Percentiles rank a stretch among this genome's conserved stretches.
phyloP scores from a whole-genome alignment of 768 basidiomycete genomes.

The Albatrellus ellisii region DNA sequence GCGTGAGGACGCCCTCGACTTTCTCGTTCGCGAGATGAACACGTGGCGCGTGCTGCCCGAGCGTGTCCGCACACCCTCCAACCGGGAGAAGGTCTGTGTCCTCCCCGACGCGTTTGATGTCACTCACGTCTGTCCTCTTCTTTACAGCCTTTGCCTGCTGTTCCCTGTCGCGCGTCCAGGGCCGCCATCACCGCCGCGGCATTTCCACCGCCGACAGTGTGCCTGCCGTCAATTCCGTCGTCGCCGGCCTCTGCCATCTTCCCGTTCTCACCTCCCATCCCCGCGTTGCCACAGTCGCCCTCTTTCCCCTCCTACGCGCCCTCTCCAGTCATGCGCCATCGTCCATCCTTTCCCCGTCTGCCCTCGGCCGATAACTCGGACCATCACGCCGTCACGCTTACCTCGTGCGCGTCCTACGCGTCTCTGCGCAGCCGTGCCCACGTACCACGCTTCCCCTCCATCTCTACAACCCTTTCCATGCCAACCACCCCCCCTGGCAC shows the following conservation, averaged over 20 bases:
- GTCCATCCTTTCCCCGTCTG: constrained; percentile 2
- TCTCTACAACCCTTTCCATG: constrained; percentile 14
- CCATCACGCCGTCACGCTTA: constrained; percentile 9
- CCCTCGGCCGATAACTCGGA: neutral
- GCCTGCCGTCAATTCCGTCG: constrained; percentile 6
- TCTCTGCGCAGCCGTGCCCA: constrained; percentile 11
- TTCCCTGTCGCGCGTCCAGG: constrained; percentile 6
- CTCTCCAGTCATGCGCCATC: neutral
- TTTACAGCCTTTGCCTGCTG: constrained; percentile 4
- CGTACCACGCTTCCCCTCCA: constrained; percentile 11
- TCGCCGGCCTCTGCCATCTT: neutral
- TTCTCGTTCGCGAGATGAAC: constrained; percentile 24
- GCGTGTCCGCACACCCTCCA: constrained; percentile 3
- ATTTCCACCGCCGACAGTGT: constrained; percentile 8
- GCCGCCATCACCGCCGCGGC: constrained; percentile 4
- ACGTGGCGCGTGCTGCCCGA: constrained; percentile 8
- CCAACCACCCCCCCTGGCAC: constrained; percentile 2
- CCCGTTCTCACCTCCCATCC: constrained; percentile 10
- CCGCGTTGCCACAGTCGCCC: constrained; percentile 6
- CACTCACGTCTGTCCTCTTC: neutral
- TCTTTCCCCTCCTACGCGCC: neutral
- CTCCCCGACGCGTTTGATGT: neutral
- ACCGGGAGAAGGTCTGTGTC: constrained; percentile 11
- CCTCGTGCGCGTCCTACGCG: constrained; percentile 13
- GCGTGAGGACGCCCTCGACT: constrained; percentile 22